A percentile compares a stretch with the other conserved stretches of the same genome.
Evolutionary conservation across 2,329 filamentous ascomycete species (phyloP).

Genomic region (Gliomastix tumulicola): DNA sequence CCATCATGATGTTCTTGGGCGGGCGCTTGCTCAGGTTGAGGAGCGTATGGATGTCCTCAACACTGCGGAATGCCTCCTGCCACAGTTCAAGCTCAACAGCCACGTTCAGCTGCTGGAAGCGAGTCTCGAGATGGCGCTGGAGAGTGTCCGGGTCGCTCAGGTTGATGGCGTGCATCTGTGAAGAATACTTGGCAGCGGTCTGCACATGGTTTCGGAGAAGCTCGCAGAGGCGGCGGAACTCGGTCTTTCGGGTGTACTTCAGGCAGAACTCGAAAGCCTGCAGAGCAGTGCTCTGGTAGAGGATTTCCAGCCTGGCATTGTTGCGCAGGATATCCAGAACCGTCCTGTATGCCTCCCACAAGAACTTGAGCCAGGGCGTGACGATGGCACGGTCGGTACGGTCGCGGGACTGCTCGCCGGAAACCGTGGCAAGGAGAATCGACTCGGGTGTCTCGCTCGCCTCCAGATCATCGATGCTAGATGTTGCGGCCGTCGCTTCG

Average conservation of each 20-base stretch:
- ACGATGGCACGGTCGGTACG: conserved; percentile 97
- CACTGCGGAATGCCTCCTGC: conserved; percentile 99
- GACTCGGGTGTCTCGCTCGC: conserved; percentile 97
- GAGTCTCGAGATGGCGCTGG: conserved; percentile 93
- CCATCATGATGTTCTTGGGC: conserved; percentile 99
- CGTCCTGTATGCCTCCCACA: conserved; percentile 99
- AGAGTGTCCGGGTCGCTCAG: conserved; percentile 95
- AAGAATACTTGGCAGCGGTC: conserved; percentile 97
- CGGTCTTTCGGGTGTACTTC: conserved; percentile 97
- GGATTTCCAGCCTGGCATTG: conserved; percentile 93
- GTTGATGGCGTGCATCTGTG: conserved; percentile 99
- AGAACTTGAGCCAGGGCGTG: conserved; percentile 97
- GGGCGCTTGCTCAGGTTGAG: conserved; percentile 97
- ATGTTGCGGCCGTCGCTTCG: conserved; percentile 57
- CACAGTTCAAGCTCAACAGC: conserved; percentile 96
- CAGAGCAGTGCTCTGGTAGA: conserved; percentile 97
- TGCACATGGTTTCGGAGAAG: conserved; percentile 97
- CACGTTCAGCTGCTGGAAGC: conserved; percentile 97
- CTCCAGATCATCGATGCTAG: conserved; percentile 89
- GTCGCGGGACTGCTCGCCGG: conserved; percentile 94
- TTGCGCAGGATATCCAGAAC: conserved; percentile 98
- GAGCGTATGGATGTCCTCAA: conserved; percentile 97
- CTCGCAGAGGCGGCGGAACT: conserved; percentile 97
- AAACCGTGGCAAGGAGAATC: conserved; percentile 94
- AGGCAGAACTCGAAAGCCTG: conserved; percentile 99